These are phyloP conservation scores for Eucalyptus brandiana DNA, from an alignment of 345 rosid species.

Conservation along the genomic window DNA sequence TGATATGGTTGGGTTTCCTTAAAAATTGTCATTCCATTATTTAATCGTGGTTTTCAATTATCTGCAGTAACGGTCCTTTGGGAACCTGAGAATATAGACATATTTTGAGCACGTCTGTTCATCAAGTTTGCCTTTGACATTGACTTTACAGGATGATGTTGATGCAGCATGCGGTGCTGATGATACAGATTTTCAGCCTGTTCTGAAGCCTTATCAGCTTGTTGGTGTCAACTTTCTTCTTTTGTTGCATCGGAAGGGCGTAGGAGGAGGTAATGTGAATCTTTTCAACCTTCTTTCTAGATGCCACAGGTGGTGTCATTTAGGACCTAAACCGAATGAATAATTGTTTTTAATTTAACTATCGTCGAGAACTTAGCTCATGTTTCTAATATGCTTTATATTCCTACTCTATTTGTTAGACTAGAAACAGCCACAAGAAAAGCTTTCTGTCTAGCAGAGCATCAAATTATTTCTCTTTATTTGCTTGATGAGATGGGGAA, in stretches of 20 bases:
- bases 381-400: not conserved
- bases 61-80: not conserved
- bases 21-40: not conserved
- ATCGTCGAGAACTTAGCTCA: not conserved
- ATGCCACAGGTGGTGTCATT: not conserved
- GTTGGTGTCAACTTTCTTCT: constrained; percentile 98
- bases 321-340: not conserved
- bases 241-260: constrained; percentile 63
- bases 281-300: not conserved
- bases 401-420: not conserved
- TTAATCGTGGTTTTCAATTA: not conserved
- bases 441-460: not conserved
- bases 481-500: not conserved
- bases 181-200: constrained; percentile 74
- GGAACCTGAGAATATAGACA: not conserved
- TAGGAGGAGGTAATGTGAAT: constrained; percentile 62
- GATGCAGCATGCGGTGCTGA: constrained; percentile 61
- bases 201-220: constrained; percentile 89
- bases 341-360: not conserved
- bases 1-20: not conserved
- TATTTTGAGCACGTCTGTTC: not conserved
- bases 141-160: constrained; percentile 53
- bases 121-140: not conserved
- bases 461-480: not conserved
- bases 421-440: not conserved